Evolutionary conservation across 2,329 filamentous ascomycete genomes (phyloP).

Genomic region (Colletotrichum cordylinicola): DNA sequence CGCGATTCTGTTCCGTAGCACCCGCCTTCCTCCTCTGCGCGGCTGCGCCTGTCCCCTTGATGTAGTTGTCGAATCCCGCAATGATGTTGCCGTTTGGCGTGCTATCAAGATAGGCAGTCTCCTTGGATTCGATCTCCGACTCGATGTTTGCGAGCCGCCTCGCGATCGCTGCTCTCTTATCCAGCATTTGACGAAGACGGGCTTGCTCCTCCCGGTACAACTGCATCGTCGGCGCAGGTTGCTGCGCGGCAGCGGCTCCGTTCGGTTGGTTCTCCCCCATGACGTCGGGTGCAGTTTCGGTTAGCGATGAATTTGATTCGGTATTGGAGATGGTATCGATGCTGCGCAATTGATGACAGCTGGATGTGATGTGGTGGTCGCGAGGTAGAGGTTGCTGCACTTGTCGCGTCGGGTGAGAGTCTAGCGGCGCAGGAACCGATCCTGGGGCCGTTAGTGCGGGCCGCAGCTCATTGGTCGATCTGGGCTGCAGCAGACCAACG

Average conservation of each 20-base stretch:
- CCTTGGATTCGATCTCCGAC: slow-evolving; percentile 82
- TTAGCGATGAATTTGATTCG: background rate
- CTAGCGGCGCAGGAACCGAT: background rate
- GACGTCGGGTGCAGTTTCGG: background rate
- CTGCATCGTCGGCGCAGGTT: slow-evolving; percentile 39
- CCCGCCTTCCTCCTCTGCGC: slow-evolving; percentile 69
- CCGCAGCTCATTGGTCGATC: background rate
- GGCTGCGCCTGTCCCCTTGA: slow-evolving; percentile 80
- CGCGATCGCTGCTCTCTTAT: slow-evolving; percentile 39
- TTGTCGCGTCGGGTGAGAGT: background rate
- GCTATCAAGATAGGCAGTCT: slow-evolving; percentile 89
- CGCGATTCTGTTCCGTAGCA: slow-evolving; percentile 72
- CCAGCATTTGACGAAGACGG: slow-evolving; percentile 52
- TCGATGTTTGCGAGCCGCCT: slow-evolving; percentile 56
- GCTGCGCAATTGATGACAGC: background rate
- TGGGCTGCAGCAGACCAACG: background rate
- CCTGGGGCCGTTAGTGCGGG: background rate
- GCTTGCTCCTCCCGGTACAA: slow-evolving; percentile 58
- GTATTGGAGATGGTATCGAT: background rate
- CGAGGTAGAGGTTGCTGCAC: background rate
- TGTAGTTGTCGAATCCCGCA: slow-evolving; percentile 96
- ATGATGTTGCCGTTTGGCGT: slow-evolving; percentile 94
- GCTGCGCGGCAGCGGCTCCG: slow-evolving; percentile 24
- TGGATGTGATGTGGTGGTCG: background rate
- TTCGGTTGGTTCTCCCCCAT: slow-evolving; percentile 22